These are phyloP conservation scores for Picochlorum costavermella DNA, from an alignment of 139 green algal species.

Conservation along the genomic window DNA sequence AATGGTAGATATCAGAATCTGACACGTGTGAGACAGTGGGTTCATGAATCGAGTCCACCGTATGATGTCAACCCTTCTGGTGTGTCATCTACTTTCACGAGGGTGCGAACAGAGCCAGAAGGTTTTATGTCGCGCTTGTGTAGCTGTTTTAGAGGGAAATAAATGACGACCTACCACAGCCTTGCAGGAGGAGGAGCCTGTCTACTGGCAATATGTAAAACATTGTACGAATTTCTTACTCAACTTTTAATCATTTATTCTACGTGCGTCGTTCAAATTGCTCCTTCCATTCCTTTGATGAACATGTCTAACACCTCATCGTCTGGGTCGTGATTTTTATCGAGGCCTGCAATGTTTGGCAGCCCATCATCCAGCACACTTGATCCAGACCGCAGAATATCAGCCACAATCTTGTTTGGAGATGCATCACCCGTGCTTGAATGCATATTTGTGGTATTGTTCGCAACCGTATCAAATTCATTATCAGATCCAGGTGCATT, in stretches of 20 bases:
- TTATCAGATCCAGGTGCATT: background rate
- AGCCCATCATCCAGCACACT: background rate
- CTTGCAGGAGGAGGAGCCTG: no score
- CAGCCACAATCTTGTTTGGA: background rate
- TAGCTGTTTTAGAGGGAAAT: no score
- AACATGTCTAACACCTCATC: constrained; percentile 1
- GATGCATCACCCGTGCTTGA: background rate
- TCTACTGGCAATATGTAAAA: no score
- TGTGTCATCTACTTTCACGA: background rate
- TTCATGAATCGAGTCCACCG: constrained; percentile 23
- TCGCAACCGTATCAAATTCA: background rate
- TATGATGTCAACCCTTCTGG: constrained; percentile 23
- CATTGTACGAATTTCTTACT: no score
- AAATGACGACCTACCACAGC: no score
- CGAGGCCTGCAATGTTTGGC: background rate
- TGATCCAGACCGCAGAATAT: background rate
- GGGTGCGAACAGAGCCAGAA: background rate
- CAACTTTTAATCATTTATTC: no score
- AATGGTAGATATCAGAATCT: background rate
- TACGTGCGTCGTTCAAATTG: background rate
- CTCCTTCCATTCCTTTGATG: constrained; percentile 3
- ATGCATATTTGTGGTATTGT: background rate
- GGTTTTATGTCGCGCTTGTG: background rate
- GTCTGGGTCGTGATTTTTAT: background rate
- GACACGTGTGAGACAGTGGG: constrained; percentile 28